Conservation (phyloP, 2,329 filamentous ascomycete genomes). For the Cercospora sp. region DNA sequence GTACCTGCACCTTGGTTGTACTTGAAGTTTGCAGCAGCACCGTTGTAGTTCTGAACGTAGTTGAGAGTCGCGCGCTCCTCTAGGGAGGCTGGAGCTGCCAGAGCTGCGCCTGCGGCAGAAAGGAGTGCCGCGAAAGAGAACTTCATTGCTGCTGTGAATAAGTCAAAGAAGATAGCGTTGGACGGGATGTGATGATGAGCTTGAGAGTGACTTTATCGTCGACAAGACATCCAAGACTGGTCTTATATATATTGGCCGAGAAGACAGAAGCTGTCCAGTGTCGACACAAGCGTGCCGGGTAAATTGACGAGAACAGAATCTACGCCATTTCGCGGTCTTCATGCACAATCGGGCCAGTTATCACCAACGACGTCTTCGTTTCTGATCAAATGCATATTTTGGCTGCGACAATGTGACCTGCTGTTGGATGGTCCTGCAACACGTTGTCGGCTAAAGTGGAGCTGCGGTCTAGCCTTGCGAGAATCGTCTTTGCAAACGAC, state of each 20-base stretch:
- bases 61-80: not conserved
- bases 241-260: not conserved
- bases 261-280: not conserved
- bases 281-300: not conserved
- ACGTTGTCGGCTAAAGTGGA: not conserved
- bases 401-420: not conserved
- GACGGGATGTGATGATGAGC: not conserved
- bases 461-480: not conserved
- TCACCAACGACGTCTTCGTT: not conserved
- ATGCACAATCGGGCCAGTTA: not conserved
- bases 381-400: not conserved
- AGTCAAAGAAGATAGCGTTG: not conserved
- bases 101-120: not conserved
- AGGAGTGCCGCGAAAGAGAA: not conserved
- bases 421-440: not conserved
- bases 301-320: not conserved
- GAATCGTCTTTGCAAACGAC: not conserved
- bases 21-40: slow-evolving; percentile 4
- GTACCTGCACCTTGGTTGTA: not conserved
- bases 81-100: slow-evolving; percentile 2
- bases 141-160: not conserved
- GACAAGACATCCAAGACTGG: not conserved
- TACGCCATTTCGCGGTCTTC: not conserved
- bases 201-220: not conserved
- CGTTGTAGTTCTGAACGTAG: slow-evolving; percentile 5